Evolutionary conservation across 2,329 filamentous ascomycete species (phyloP).

Genomic region (Periconia sp.): DNA sequence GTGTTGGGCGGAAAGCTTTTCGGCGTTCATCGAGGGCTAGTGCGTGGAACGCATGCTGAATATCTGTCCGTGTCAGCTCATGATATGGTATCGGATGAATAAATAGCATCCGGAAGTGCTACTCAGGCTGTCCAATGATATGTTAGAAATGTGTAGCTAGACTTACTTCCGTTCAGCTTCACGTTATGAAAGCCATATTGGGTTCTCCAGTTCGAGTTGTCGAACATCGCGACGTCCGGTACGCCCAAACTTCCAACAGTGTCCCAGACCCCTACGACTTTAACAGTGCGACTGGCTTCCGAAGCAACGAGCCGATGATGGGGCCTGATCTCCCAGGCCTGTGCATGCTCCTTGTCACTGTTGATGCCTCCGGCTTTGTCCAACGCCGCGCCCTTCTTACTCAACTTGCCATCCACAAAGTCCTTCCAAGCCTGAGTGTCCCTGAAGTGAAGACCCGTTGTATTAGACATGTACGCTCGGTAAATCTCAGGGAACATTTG

Average conservation of each 20-base stretch:
- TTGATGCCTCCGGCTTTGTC: constrained; percentile 15
- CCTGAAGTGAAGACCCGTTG: constrained; percentile 25
- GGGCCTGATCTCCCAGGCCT: constrained; percentile 40
- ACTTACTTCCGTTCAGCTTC: constrained; percentile 36
- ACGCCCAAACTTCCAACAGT: constrained; percentile 51
- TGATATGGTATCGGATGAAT: constrained; percentile 8
- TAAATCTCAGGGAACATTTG: constrained; percentile 50
- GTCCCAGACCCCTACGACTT: constrained; percentile 52
- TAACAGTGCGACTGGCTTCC: constrained; percentile 35
- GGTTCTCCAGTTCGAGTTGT: constrained; percentile 18
- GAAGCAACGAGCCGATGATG: constrained; percentile 24
- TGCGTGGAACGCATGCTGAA: constrained; percentile 58
- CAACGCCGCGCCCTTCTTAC: constrained; percentile 19
- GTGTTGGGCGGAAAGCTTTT: constrained; percentile 54
- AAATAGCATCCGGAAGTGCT: no score
- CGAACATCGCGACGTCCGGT: constrained; percentile 44
- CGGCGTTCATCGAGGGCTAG: constrained; percentile 58
- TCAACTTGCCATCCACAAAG: constrained; percentile 41
- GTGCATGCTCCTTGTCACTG: constrained; percentile 26
- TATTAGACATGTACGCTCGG: constrained; percentile 36
- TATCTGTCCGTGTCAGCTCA: constrained; percentile 44
- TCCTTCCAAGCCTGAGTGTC: constrained; percentile 31
- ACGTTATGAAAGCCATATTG: constrained; percentile 40
- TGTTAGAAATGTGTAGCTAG: background rate
- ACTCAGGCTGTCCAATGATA: no score